Conservation (phyloP, 441 rosid species). For the Raphanus hybrid region DNA sequence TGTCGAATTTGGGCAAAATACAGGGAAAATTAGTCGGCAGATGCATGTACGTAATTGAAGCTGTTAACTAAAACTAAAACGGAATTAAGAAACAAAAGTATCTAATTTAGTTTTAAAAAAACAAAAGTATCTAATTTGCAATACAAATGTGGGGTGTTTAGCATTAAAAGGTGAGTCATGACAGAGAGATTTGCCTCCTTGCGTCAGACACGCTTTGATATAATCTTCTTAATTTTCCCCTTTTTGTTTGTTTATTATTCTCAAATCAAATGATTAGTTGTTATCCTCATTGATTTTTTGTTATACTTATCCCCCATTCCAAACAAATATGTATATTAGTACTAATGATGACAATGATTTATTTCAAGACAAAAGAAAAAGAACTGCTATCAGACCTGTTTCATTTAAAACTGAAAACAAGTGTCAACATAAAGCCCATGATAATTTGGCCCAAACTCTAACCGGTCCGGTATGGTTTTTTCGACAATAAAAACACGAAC, state of each 20-base stretch:
- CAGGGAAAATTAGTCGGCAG: background rate
- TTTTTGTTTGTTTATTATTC: constrained; percentile 31
- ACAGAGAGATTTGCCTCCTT: constrained; percentile 44
- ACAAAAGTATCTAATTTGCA: constrained; percentile 23
- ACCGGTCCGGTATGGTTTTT: no score
- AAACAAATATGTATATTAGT: constrained; percentile 4
- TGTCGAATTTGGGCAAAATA: background rate
- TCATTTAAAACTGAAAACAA: no score
- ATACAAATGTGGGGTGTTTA: constrained; percentile 23
- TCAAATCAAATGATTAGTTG: constrained; percentile 42
- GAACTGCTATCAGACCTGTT: background rate
- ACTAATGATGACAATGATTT: constrained; percentile 28
- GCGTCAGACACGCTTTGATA: constrained; percentile 41
- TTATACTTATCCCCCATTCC: constrained; percentile 31
- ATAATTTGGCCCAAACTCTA: no score
- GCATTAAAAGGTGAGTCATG: constrained; percentile 38
- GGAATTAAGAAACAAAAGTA: constrained; percentile 24
- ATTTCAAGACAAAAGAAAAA: constrained; percentile 14
- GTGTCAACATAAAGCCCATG: no score
- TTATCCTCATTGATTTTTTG: constrained; percentile 38
- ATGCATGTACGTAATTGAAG: background rate
- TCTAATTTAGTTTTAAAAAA: background rate
- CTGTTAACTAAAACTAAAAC: background rate
- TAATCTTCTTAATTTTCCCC: constrained; percentile 10
- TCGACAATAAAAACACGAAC: no score